Conservation (phyloP, 768 basidiomycete genomes). For the Psilocybe sp. region DNA sequence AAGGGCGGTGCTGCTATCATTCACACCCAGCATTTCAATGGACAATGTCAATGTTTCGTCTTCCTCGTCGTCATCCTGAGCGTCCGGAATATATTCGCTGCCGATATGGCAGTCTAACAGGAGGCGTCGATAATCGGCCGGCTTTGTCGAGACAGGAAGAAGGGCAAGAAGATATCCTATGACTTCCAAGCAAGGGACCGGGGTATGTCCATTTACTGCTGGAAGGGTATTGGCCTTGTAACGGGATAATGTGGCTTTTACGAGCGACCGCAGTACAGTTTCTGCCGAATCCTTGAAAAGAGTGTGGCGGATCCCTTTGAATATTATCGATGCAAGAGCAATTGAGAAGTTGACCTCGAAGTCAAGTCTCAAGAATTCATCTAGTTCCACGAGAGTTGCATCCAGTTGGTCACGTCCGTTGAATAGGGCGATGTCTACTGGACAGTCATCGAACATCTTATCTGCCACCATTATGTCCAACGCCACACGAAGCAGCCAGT, state of each 20-base stretch:
- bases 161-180: conserved; percentile 81
- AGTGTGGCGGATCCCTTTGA: conserved; percentile 80
- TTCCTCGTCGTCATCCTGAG: conserved; percentile 34
- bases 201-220: conserved; percentile 17
- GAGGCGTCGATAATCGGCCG: conserved; percentile 53
- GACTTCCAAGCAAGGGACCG: conserved; percentile 53
- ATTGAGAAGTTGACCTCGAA: conserved; percentile 82
- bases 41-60: conserved; percentile 52
- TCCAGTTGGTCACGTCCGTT: conserved; percentile 64
- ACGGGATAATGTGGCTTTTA: conserved; percentile 56
- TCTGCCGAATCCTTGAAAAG: conserved; percentile 61
- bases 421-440: conserved; percentile 57
- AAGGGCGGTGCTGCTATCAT: conserved; percentile 63
- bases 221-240: conserved; percentile 19
- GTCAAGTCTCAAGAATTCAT: conserved; percentile 68
- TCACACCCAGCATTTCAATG: conserved; percentile 56
- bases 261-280: conserved; percentile 56
- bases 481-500: conserved; percentile 61
- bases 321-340: conserved; percentile 76
- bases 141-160: conserved; percentile 63
- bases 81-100: conserved; percentile 39
- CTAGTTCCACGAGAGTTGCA: conserved; percentile 68
- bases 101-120: conserved; percentile 63
- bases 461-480: conserved; percentile 63
- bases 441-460: conserved; percentile 50